Percentiles rank a stretch among this genome's conserved stretches.
These are phyloP conservation scores for Rhizoclosmatium globosum DNA, from an alignment of 192 early-diverging fungal genomes.

Conservation along the genomic window DNA sequence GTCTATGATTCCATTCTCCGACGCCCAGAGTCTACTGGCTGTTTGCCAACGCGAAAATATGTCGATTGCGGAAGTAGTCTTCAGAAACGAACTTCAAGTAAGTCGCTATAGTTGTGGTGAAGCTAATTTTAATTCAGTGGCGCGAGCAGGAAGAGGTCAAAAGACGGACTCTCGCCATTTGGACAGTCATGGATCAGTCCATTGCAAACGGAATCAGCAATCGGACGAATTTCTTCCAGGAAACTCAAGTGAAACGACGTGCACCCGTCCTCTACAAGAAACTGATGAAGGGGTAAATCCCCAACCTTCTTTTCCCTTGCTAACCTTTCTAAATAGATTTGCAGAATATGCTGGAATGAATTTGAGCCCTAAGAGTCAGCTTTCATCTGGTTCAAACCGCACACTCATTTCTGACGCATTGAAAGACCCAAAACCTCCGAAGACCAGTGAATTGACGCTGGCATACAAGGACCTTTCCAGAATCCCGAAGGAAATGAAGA, in stretches of 20 bases:
- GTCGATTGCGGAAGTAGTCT: slow-evolving; percentile 96
- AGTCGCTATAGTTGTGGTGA: background rate
- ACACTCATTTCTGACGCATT: background rate
- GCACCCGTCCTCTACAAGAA: slow-evolving; percentile 89
- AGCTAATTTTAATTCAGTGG: slow-evolving; percentile 64
- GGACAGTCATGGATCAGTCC: slow-evolving; percentile 92
- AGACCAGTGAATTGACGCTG: slow-evolving; percentile 24
- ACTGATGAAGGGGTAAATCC: slow-evolving; percentile 55
- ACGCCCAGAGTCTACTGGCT: slow-evolving; percentile 78
- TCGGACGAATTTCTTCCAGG: slow-evolving; percentile 71
- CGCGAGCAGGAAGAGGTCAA: slow-evolving; percentile 81
- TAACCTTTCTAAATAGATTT: slow-evolving; percentile 54
- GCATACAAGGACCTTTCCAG: slow-evolving; percentile 36
- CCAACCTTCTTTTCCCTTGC: no score
- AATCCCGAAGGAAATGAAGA: slow-evolving; percentile 49
- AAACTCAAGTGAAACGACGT: slow-evolving; percentile 78
- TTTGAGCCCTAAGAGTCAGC: background rate
- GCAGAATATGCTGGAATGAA: slow-evolving; percentile 19
- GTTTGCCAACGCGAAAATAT: slow-evolving; percentile 84
- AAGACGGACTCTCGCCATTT: slow-evolving; percentile 77
- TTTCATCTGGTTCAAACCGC: background rate
- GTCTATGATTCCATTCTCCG: slow-evolving; percentile 84
- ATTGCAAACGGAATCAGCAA: slow-evolving; percentile 55
- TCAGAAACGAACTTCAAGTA: slow-evolving; percentile 87
- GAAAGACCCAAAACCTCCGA: background rate